Percentiles rank a stretch among this genome's conserved stretches.
Conservation (phyloP, 768 basidiomycete species). For the Tulasnella calospora region DNA sequence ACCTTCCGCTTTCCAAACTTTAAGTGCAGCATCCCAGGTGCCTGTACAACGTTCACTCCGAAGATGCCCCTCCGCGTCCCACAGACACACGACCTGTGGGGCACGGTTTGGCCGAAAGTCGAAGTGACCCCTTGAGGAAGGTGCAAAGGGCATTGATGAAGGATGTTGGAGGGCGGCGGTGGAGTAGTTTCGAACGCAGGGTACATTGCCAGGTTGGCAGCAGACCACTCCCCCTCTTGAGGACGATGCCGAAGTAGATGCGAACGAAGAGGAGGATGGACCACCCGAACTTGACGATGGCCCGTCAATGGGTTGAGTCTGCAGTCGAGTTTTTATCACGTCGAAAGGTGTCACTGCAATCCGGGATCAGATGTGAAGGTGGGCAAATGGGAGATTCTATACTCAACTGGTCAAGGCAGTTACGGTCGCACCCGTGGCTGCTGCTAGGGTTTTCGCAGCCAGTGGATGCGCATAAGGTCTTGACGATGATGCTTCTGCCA, state of each 20-base stretch:
- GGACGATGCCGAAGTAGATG: conserved; percentile 25
- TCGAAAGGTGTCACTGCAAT: conserved; percentile 95
- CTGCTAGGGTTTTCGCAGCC: conserved; percentile 74
- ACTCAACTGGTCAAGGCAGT: conserved; percentile 75
- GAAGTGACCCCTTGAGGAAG: conserved; percentile 10
- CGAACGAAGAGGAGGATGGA: conserved; percentile 4
- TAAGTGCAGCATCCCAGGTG: conserved; percentile 76
- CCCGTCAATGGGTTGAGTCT: conserved; percentile 65
- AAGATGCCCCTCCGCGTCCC: conserved; percentile 61
- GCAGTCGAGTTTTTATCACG: conserved; percentile 92
- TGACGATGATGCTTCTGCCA: conserved; percentile 5
- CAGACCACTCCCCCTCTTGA: conserved; percentile 6
- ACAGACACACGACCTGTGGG: conserved; percentile 63
- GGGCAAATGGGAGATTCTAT: conserved; percentile 20
- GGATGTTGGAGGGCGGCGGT: conserved; percentile 19
- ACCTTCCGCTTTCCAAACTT: conserved; percentile 79
- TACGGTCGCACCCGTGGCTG: conserved; percentile 70
- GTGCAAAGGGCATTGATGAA: conserved; percentile 36
- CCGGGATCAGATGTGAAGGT: background rate
- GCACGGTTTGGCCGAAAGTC: conserved; percentile 9
- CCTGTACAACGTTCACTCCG: conserved; percentile 72
- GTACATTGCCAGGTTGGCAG: conserved; percentile 18
- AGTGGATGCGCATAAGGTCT: conserved; percentile 56
- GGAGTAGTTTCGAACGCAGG: conserved; percentile 21
- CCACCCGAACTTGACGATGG: conserved; percentile 24